phyloP scores from a whole-genome alignment of 495 filamentous ascomycete genomes.

The Aspergillus avenaceus region DNA sequence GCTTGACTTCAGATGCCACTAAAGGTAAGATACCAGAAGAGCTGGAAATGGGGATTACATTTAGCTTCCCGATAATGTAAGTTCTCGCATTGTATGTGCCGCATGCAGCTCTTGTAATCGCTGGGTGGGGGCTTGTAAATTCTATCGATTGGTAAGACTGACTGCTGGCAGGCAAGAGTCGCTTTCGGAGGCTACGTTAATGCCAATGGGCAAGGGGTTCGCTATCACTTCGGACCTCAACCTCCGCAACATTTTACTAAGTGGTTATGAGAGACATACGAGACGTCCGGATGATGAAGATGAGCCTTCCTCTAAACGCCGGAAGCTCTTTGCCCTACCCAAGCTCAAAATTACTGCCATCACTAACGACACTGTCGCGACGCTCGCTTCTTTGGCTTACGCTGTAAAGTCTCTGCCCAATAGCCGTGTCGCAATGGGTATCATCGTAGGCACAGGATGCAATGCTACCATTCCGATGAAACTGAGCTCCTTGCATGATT shows the following conservation, averaged over 20 bases:
- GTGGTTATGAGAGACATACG: conserved; percentile 63
- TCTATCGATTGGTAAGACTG: conserved; percentile 14
- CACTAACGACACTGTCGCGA: conserved; percentile 77
- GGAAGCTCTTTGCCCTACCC: conserved; percentile 53
- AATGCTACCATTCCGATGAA: conserved; percentile 78
- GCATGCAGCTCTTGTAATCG: neutral
- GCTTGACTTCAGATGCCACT: conserved; percentile 41
- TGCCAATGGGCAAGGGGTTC: conserved; percentile 89
- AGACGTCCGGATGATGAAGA: conserved; percentile 41
- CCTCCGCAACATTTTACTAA: conserved; percentile 62
- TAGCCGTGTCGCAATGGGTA: conserved; percentile 70
- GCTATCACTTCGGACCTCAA: conserved; percentile 69
- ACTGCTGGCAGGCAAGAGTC: conserved; percentile 59
- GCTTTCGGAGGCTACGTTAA: conserved; percentile 69
- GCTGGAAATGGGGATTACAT: conserved; percentile 76
- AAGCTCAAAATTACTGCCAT: conserved; percentile 69
- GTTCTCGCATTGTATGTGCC: conserved; percentile 6
- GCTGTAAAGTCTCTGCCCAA: conserved; percentile 57
- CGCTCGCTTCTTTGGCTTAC: conserved; percentile 72
- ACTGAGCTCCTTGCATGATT: conserved; percentile 57
- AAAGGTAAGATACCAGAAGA: conserved; percentile 45
- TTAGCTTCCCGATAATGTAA: conserved; percentile 83
- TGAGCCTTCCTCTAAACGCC: conserved; percentile 40
- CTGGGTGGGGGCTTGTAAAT: neutral
- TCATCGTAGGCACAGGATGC: conserved; percentile 79